Evolutionary conservation across 2,329 filamentous ascomycete species (phyloP), one percentile per base, ranked within the genome.

Genomic region (Ceratocystis lukuohia): DNA sequence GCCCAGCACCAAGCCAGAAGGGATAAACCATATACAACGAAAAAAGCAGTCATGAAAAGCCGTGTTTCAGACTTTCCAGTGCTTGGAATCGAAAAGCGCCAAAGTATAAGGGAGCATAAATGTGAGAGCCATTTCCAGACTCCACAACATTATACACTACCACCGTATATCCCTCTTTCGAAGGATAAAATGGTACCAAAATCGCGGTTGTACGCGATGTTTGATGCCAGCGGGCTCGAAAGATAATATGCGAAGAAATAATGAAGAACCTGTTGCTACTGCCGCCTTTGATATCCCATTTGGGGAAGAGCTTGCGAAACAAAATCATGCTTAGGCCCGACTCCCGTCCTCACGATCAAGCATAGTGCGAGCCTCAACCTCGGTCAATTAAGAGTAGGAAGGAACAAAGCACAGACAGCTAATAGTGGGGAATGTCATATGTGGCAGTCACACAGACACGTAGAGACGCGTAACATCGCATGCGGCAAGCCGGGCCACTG

Each of bases 271-370:
- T 72, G 73, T 77, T 81, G 82, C 84, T 84, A 82, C 84, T 84
- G 82, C 85, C 85, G 84, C 86, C 84, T 80, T 79, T 77, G 75
- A 77, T 62, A 79, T 77, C 80, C 75, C 68, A 70, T 69, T 71
- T 69, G 68, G 71, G 71, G 69, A 70, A 71, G 70, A 69, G 71
- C 69, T 71, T 69, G 67, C 69, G 69, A 72, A 66, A 64, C 65
- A 66, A 61, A 69, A 62, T 17, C 53, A 66, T 48, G 61, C 66
- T 20, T 37, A 20, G 48, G 56, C 30, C 62, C 66, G n/a, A 44
- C 33, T 63, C 33, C 10, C 12, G 22, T 46, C 15, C 22, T 56
- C 37, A 41, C 37, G 10, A 44, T 10, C 10, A 15, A 37, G 37
- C 45, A 2, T 25, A 22, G 17, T 20, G 17, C 22, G 20, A 50